These are phyloP conservation scores for Brettanomyces naardenensis DNA, from an alignment of 805 yeast species.

Conservation along the genomic window DNA sequence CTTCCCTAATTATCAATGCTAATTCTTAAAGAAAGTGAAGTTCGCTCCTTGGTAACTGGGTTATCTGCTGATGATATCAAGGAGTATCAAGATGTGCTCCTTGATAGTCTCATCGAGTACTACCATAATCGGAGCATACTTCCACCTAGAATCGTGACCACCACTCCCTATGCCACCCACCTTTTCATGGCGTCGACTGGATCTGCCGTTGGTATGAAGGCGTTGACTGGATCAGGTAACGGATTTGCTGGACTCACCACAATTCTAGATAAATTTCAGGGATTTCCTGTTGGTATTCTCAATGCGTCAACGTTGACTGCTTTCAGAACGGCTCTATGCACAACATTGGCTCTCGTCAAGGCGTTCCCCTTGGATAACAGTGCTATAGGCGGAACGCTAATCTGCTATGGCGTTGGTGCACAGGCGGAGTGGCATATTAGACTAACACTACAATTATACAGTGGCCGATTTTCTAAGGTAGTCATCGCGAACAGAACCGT, in stretches of 20 bases:
- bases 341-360: constrained; percentile 38
- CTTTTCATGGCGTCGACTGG: constrained; percentile 63
- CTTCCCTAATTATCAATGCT: constrained; percentile 21
- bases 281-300: constrained; percentile 43
- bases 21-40: constrained; percentile 26
- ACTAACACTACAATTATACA: constrained; percentile 34
- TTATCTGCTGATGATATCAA: constrained; percentile 22
- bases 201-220: constrained; percentile 49
- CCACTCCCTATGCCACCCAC: constrained; percentile 37
- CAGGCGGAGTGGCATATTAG: constrained; percentile 61
- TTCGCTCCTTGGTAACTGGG: constrained; percentile 20
- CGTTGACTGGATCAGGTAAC: constrained; percentile 45
- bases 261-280: constrained; percentile 42
- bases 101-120: constrained; percentile 33
- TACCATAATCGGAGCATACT: constrained; percentile 35
- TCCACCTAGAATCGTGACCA: constrained; percentile 47
- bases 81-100: constrained; percentile 29
- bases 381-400: constrained; percentile 15
- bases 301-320: constrained; percentile 57
- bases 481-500: constrained; percentile 38
- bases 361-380: constrained; percentile 19
- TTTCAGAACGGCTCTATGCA: constrained; percentile 57
- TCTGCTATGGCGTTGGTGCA: constrained; percentile 53
- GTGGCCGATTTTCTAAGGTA: constrained; percentile 29
- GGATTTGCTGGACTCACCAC: constrained; percentile 56